Conservation (phyloP, 352 stramenopile genomes). For the Plasmopara halstedii region DNA sequence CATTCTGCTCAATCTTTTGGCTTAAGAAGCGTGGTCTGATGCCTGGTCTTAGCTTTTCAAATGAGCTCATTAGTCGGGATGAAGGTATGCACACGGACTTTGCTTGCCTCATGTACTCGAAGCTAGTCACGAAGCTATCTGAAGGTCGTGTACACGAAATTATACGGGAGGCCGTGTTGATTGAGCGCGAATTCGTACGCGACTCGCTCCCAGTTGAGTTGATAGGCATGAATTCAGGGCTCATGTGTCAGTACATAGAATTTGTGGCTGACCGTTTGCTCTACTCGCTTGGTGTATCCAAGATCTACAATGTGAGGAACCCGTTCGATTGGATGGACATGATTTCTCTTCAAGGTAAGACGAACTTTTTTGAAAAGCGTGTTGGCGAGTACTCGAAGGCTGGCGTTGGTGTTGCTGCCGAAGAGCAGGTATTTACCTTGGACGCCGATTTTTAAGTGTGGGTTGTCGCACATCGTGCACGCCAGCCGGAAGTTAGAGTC, state of each 20-base stretch:
- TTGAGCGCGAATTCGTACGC: conserved; percentile 97
- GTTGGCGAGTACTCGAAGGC: conserved; percentile 99
- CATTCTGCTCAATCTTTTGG: conserved; percentile 99
- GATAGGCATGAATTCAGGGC: conserved; percentile 97
- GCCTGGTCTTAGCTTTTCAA: conserved; percentile 97
- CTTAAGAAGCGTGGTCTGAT: conserved; percentile 99
- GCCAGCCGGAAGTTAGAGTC: no score
- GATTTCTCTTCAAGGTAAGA: conserved; percentile 98
- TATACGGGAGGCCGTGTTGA: conserved; percentile 92
- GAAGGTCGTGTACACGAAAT: conserved; percentile 91
- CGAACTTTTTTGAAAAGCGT: conserved; percentile 98
- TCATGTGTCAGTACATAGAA: conserved; percentile 99
- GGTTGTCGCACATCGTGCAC: conserved; percentile 1
- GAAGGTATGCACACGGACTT: conserved; percentile 99
- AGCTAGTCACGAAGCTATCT: conserved; percentile 96
- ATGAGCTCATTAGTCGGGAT: conserved; percentile 98
- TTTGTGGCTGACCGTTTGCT: conserved; percentile 97
- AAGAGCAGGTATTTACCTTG: conserved; percentile 89
- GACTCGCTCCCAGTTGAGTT: conserved; percentile 97
- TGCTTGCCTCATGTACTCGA: conserved; percentile 97
- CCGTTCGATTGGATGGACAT: conserved; percentile 99
- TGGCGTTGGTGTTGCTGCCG: conserved; percentile 87
- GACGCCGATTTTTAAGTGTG: conserved; percentile 90
- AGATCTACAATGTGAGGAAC: conserved; percentile 93
- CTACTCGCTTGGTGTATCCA: conserved; percentile 84